Conservation (phyloP, 148 eudicot species). For the Silene latifolia region DNA sequence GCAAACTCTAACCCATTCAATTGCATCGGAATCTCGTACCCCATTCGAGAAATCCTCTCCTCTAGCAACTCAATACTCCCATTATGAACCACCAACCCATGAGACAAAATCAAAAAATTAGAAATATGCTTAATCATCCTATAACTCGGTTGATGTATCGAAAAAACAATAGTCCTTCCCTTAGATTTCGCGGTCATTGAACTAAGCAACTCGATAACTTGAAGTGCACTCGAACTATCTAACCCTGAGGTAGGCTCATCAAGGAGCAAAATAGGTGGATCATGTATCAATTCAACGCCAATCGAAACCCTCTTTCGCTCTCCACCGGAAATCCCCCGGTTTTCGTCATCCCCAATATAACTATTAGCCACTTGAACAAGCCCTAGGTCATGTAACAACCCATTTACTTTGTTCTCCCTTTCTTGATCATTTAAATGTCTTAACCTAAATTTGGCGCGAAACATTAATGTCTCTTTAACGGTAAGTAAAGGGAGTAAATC, state of each 20-base stretch:
- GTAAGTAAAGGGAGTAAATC: conserved; percentile 78
- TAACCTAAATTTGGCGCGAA: conserved; percentile 77
- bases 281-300: conserved; percentile 86
- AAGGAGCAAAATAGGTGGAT: conserved; percentile 70
- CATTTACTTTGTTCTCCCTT: conserved; percentile 55
- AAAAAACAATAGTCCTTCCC: conserved; percentile 57
- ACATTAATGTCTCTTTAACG: conserved; percentile 75
- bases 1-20: conserved; percentile 77
- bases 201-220: conserved; percentile 69
- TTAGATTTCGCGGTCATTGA: conserved; percentile 67
- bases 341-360: conserved; percentile 80
- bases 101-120: conserved; percentile 67
- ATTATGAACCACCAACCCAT: conserved; percentile 63
- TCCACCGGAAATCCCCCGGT: conserved; percentile 91
- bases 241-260: conserved; percentile 97
- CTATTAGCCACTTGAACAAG: conserved; percentile 64
- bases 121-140: conserved; percentile 64
- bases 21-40: conserved; percentile 63
- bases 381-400: conserved; percentile 76
- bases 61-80: conserved; percentile 71
- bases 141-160: conserved; percentile 93
- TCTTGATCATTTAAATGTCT: conserved; percentile 39
- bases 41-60: conserved; percentile 48
- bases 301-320: conserved; percentile 87
- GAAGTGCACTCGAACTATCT: conserved; percentile 82